Conservation (phyloP, 805 yeast genomes). For the Wickerhamomyces canadensis region DNA sequence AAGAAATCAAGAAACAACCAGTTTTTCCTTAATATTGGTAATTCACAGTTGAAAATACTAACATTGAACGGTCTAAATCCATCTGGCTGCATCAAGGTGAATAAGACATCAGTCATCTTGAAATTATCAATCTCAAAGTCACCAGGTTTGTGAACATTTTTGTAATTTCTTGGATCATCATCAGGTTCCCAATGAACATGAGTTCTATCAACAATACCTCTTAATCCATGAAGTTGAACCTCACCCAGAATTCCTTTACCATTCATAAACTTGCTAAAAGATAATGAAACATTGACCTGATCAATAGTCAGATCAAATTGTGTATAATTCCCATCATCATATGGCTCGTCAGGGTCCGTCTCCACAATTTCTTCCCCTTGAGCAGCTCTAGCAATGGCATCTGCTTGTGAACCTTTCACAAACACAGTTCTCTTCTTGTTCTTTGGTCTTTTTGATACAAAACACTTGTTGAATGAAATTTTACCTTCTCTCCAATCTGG, state of each 20-base stretch:
- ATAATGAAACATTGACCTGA: conserved; percentile 71
- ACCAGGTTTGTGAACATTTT: conserved; percentile 70
- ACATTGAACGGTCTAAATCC: conserved; percentile 81
- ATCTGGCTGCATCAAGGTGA: conserved; percentile 76
- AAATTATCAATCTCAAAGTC: conserved; percentile 89
- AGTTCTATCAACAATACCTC: conserved; percentile 91
- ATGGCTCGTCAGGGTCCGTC: conserved; percentile 29
- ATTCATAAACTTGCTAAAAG: conserved; percentile 81
- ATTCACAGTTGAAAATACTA: conserved; percentile 80
- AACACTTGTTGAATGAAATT: conserved; percentile 77
- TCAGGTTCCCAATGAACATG: conserved; percentile 78
- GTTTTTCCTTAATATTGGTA: conserved; percentile 77
- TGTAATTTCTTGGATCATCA: conserved; percentile 79
- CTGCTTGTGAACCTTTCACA: conserved; percentile 67
- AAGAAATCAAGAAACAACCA: conserved; percentile 89
- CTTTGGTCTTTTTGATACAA: conserved; percentile 80
- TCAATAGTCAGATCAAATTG: conserved; percentile 92
- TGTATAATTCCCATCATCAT: conserved; percentile 91
- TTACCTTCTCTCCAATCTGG: conserved; percentile 91
- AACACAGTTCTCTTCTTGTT: conserved; percentile 39
- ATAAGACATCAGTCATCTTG: conserved; percentile 76
- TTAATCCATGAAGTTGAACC: conserved; percentile 72
- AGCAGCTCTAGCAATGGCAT: conserved; percentile 51
- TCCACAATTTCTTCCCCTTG: conserved; percentile 4
- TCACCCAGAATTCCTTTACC: conserved; percentile 85